Conservation (phyloP, 768 basidiomycete species). For the Glaciozyma antarctica region DNA sequence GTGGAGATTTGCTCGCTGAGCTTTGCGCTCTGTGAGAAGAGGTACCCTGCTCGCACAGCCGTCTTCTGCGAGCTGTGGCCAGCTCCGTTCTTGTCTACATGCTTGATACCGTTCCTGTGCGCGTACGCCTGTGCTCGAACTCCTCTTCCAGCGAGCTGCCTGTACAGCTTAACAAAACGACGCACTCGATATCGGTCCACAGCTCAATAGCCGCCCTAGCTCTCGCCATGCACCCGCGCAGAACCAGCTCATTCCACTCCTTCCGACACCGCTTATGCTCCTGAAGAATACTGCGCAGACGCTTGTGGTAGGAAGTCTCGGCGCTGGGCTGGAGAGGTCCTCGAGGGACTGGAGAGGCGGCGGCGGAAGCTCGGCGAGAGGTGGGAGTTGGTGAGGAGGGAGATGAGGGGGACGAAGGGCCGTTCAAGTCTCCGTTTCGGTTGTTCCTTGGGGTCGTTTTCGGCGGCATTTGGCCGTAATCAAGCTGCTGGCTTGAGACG, state of each 20-base stretch:
- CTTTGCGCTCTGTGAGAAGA: constrained; percentile 22
- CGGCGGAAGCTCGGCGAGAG: too few relatives aligned
- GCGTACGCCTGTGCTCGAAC: neutral
- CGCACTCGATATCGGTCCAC: constrained; percentile 30
- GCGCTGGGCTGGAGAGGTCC: constrained; percentile 10
- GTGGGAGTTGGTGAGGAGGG: too few relatives aligned
- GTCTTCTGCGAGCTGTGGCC: neutral
- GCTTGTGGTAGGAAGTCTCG: constrained; percentile 26
- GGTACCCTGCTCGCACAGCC: constrained; percentile 23
- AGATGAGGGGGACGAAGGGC: too few relatives aligned
- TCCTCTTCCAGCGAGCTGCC: neutral
- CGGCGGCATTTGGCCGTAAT: too few relatives aligned
- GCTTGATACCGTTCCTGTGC: constrained; percentile 14
- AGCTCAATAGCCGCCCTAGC: constrained; percentile 22
- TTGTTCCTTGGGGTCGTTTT: too few relatives aligned
- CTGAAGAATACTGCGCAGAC: constrained; percentile 12
- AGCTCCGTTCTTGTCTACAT: constrained; percentile 1
- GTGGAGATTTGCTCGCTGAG: constrained; percentile 25
- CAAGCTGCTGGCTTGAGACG: too few relatives aligned
- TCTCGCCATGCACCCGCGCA: constrained; percentile 20
- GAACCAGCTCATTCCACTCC: constrained; percentile 26
- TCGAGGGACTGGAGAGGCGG: neutral
- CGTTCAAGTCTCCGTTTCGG: too few relatives aligned
- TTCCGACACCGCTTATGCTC: constrained; percentile 21
- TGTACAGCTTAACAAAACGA: neutral